A percentile compares a stretch with the other conserved stretches of the same genome.
Conservation (phyloP, 352 stramenopile species). For the Phytophthora nicotianae region DNA sequence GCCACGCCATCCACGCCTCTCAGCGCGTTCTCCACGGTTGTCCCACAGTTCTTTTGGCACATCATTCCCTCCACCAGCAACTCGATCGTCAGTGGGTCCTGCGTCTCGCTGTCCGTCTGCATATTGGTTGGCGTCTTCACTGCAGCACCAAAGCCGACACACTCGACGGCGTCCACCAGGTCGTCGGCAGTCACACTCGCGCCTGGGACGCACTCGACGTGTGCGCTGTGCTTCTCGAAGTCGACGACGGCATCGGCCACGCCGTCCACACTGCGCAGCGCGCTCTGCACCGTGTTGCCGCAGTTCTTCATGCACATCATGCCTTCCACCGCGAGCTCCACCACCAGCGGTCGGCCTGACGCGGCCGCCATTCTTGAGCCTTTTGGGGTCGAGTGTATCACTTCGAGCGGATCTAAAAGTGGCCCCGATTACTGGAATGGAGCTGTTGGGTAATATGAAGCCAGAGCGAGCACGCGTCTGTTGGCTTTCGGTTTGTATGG, state of each 20-base stretch:
- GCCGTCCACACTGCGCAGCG: slow-evolving; percentile 70
- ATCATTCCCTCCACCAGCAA: slow-evolving; percentile 94
- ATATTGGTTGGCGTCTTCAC: slow-evolving; percentile 30
- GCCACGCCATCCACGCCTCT: slow-evolving; percentile 73
- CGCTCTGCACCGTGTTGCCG: slow-evolving; percentile 88
- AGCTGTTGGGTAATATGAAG: neutral
- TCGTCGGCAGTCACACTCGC: slow-evolving; percentile 43
- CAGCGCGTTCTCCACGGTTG: slow-evolving; percentile 88
- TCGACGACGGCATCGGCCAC: slow-evolving; percentile 68
- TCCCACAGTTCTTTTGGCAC: slow-evolving; percentile 96
- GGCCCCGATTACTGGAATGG: neutral
- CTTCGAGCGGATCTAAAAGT: slow-evolving; percentile 9
- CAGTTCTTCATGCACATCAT: slow-evolving; percentile 97
- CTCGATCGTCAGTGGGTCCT: slow-evolving; percentile 24
- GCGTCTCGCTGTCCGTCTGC: neutral
- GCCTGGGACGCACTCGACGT: slow-evolving; percentile 51
- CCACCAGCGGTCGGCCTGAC: slow-evolving; percentile 21
- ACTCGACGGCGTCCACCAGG: slow-evolving; percentile 80
- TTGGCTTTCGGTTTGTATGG: slow-evolving; percentile 11
- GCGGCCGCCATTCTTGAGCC: slow-evolving; percentile 3
- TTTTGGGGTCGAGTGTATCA: neutral
- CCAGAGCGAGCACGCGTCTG: slow-evolving; percentile 8
- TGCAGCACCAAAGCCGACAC: slow-evolving; percentile 73
- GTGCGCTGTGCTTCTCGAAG: slow-evolving; percentile 69
- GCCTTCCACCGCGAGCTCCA: slow-evolving; percentile 88